Conservation (phyloP, 768 basidiomycete species). For the Strobilomyces echinocephalus region DNA sequence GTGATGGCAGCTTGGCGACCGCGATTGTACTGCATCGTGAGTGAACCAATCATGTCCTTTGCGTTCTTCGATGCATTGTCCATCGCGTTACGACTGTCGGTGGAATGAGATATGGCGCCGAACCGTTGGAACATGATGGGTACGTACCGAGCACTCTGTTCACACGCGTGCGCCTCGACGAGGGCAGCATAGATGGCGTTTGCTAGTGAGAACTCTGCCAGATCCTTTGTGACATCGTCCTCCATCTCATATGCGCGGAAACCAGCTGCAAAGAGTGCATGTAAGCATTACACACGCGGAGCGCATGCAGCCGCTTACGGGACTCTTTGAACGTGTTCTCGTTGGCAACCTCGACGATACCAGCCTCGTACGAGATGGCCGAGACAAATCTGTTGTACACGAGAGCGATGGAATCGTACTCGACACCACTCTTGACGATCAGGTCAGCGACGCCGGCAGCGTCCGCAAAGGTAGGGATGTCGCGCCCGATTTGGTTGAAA, state of each 20-base stretch:
- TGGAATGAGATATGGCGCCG: not conserved
- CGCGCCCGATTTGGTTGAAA: slow-evolving; percentile 97
- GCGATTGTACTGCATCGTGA: slow-evolving; percentile 97
- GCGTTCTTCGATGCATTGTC: slow-evolving; percentile 99
- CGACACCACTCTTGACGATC: slow-evolving; percentile 76
- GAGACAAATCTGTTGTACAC: slow-evolving; percentile 85
- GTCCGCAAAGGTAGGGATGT: slow-evolving; percentile 95
- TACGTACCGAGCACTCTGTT: slow-evolving; percentile 80
- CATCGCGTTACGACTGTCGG: slow-evolving; percentile 86
- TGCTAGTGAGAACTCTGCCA: slow-evolving; percentile 92
- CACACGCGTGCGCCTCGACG: slow-evolving; percentile 92
- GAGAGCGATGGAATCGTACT: slow-evolving; percentile 80
- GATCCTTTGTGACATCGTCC: slow-evolving; percentile 89
- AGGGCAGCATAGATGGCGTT: slow-evolving; percentile 95
- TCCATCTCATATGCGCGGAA: slow-evolving; percentile 98
- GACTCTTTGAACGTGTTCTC: slow-evolving; percentile 78
- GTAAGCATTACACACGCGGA: not conserved
- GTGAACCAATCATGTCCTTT: slow-evolving; percentile 78
- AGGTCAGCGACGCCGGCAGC: slow-evolving; percentile 92
- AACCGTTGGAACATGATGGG: too few species aligned
- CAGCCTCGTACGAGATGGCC: slow-evolving; percentile 86
- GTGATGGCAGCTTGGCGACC: slow-evolving; percentile 98
- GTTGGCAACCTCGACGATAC: slow-evolving; percentile 71
- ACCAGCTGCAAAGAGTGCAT: slow-evolving; percentile 46
- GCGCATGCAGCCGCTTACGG: slow-evolving; percentile 39